Base-by-base conservation (phyloP, 2,329 filamentous ascomycete species). In the Orbilia oligospora region DNA sequence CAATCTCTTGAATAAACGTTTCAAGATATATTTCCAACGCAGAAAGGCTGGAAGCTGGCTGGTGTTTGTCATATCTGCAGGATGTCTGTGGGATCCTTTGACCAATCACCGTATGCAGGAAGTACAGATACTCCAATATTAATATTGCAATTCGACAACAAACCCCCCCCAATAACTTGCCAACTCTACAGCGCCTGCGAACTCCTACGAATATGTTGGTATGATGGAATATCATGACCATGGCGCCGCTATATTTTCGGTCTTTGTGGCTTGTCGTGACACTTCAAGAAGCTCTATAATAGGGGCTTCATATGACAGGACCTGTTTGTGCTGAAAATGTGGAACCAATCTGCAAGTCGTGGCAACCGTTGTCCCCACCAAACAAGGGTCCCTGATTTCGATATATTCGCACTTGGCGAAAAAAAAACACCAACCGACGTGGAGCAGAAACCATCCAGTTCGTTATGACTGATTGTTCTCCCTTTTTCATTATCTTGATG, bases 331-430 rank as follows among this genome's bases (percentile, higher is more conserved):
- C 75, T 78, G 68, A 78, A 58, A 61, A 36, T 44, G 75, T 78
- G 75, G 75, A 68, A 44, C 30, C 71, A 53, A 41, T n/a, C 38
- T 48, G 51, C 58, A 71, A 68, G 53, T 71, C 49, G 63, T 68
- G 55, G 68, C 64, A 49, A 55, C 63, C 64, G 75, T 78, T 78
- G 63, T 53, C 44, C 20, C 63, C 73, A 53, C 53, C 68, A n/a
- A 63, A 33, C 68, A 44, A 65, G 68, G 75, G 48, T 36, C 68
- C 68, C 22, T 65, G 46, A 65, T 51, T 56, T 64, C 27, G 61
- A 68, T 64, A 68, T 64, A 58, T 72, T 78, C 75, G 75, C 75
- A 64, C 33, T 68, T 69, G 48, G 75, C 75, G 75, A 78, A 77
- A 76, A 38, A 76, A 38, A 30, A 65, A 64, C 27, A 61, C 51